Base-by-base conservation (phyloP, 805 yeast genomes). In the Tetrapisispora fleetii region DNA sequence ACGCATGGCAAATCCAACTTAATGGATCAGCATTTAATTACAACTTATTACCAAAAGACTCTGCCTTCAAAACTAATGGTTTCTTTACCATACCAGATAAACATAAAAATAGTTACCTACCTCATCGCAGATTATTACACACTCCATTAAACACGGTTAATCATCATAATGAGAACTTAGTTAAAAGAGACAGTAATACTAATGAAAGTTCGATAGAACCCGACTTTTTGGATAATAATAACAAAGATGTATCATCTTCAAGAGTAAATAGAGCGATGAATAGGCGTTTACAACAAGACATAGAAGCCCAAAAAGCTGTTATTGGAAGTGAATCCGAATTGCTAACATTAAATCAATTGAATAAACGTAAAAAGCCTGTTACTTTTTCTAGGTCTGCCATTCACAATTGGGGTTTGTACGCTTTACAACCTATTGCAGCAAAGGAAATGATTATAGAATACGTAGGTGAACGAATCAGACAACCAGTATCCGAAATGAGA, bases 401-500 rank as follows among this genome's bases (percentile, higher is more conserved):
- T 59, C 99, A 93, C 65, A 88, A 91, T 60, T 93, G 99, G 99
- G 99, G 99, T 0, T 69, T 93, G 37, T 93, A 89, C 67, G 99
- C 99, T 0, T 70, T 86, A 58, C 98, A 93, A 59, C 95, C 95
- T 1, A 93, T 93, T 60, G 85, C 88, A n/a, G 95, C 93, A 0
- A 85, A 81, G 55, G 99, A 93, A 65, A 91, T 93, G 96, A 89
- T 93, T 59, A 91, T 93, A 50, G 99, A 93, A 66, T 93, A 93
- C 58, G 97, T 93, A 4, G 99, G 99, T 28, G 98, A 93, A 57
- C 76, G 95, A 48, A 81, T 93, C 28, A 74, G 98, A 48, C 96
- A 88, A 59, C 96, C 87, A 49, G 91, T 90, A 38, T 95, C 97
- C 1, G 99, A 93, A 58, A 78, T 86, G 57, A 75, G 99, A 45